These are phyloP conservation scores for Nadsonia fulvescens DNA, from an alignment of 805 yeast genomes.

Conservation along the genomic window DNA sequence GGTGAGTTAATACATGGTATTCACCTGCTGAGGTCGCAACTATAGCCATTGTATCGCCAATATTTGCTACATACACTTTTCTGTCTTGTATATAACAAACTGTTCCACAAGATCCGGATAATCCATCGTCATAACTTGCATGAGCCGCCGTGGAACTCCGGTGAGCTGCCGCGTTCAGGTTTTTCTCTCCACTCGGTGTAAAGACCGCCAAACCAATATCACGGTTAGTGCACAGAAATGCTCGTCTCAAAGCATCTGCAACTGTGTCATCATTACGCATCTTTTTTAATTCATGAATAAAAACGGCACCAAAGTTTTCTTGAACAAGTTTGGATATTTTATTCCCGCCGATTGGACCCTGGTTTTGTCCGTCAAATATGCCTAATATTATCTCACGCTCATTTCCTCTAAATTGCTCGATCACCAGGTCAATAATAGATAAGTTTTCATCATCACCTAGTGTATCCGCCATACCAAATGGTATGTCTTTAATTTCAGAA, in stretches of 20 bases:
- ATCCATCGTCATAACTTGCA: slow-evolving; percentile 45
- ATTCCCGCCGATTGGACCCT: slow-evolving; percentile 19
- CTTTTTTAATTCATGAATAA: slow-evolving; percentile 46
- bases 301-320: slow-evolving; percentile 45
- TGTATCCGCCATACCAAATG: slow-evolving; percentile 84
- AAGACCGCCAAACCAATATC: slow-evolving; percentile 44
- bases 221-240: slow-evolving; percentile 64
- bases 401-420: slow-evolving; percentile 73
- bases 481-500: slow-evolving; percentile 52
- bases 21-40: slow-evolving; percentile 71
- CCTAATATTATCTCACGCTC: slow-evolving; percentile 69
- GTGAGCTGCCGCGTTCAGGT: slow-evolving; percentile 28
- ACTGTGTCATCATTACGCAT: slow-evolving; percentile 31
- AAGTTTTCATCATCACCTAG: slow-evolving; percentile 47
- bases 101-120: slow-evolving; percentile 74
- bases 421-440: slow-evolving; percentile 66
- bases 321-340: slow-evolving; percentile 52
- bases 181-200: slow-evolving; percentile 15
- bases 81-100: slow-evolving; percentile 61
- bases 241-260: slow-evolving; percentile 60
- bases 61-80: slow-evolving; percentile 60
- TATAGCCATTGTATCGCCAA: slow-evolving; percentile 80
- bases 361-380: slow-evolving; percentile 66
- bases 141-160: slow-evolving; percentile 34
- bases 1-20: slow-evolving; percentile 47